Conservation (phyloP, 768 basidiomycete species). For the Lactarius psammicola region DNA sequence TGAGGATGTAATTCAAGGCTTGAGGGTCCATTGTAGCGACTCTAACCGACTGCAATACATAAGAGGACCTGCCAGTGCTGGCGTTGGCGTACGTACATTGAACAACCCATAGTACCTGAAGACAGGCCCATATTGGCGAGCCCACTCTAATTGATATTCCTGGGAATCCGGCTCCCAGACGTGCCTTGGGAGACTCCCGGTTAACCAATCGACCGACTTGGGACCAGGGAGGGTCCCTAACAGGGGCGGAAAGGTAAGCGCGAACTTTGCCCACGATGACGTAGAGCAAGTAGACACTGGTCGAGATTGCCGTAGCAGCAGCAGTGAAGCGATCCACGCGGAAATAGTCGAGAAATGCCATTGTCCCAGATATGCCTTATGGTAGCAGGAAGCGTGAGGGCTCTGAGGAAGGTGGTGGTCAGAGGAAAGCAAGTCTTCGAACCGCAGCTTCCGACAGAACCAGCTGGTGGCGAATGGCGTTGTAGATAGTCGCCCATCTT, state of each 20-base stretch:
- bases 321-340: background rate
- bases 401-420: background rate
- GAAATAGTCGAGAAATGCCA: background rate
- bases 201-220: conserved; percentile 21
- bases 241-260: conserved; percentile 7
- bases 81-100: conserved; percentile 3
- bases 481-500: background rate
- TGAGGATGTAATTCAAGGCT: conserved; percentile 20
- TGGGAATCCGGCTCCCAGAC: conserved; percentile 20
- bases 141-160: conserved; percentile 16
- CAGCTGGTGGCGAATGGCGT: background rate
- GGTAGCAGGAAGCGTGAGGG: background rate
- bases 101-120: conserved; percentile 20
- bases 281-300: conserved; percentile 8
- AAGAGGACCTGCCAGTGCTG: background rate
- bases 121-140: conserved; percentile 12
- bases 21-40: conserved; percentile 13
- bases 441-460: background rate
- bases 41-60: background rate
- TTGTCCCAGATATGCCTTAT: background rate
- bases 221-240: conserved; percentile 18
- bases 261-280: background rate
- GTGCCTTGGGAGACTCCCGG: conserved; percentile 6
- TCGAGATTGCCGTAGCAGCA: background rate
- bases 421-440: background rate